Evolutionary conservation across 768 basidiomycete genomes (phyloP).

Genomic region (Pleurotus eryngii): DNA sequence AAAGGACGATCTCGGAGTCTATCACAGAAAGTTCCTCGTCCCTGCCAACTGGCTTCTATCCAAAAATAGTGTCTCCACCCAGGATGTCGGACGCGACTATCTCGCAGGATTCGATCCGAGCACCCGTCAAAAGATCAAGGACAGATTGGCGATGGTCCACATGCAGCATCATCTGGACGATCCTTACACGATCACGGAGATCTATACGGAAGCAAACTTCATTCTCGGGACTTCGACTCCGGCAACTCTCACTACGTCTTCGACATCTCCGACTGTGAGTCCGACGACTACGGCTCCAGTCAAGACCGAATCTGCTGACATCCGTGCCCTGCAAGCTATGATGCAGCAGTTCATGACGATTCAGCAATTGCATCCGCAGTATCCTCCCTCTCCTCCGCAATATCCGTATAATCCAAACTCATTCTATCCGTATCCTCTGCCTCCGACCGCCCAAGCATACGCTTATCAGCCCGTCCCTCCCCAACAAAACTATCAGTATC

Average conservation of each 20-base stretch:
- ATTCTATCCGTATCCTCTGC: background rate
- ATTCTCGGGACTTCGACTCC: constrained; percentile 9
- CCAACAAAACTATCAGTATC: too few species aligned
- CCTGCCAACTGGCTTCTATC: constrained; percentile 16
- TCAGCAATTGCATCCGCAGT: background rate
- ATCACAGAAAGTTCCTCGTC: constrained; percentile 16
- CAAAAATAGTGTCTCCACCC: constrained; percentile 11
- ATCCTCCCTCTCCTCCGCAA: background rate
- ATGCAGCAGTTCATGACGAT: background rate
- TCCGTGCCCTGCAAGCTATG: background rate
- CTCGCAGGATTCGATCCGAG: constrained; percentile 10
- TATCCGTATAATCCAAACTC: background rate
- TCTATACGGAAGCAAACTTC: constrained; percentile 18
- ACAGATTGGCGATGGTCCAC: constrained; percentile 17
- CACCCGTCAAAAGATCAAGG: constrained; percentile 5
- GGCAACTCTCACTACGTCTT: constrained; percentile 18
- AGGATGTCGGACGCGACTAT: constrained; percentile 20
- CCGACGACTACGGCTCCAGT: constrained; percentile 15
- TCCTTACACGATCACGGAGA: constrained; percentile 17
- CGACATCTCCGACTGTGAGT: background rate
- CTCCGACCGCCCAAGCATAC: too few species aligned
- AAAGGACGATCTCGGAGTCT: constrained; percentile 13
- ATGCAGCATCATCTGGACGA: constrained; percentile 21
- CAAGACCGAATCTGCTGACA: constrained; percentile 9
- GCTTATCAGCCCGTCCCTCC: too few species aligned